Base-by-base conservation (phyloP, 345 rosid genomes). In the Acer campestre region DNA sequence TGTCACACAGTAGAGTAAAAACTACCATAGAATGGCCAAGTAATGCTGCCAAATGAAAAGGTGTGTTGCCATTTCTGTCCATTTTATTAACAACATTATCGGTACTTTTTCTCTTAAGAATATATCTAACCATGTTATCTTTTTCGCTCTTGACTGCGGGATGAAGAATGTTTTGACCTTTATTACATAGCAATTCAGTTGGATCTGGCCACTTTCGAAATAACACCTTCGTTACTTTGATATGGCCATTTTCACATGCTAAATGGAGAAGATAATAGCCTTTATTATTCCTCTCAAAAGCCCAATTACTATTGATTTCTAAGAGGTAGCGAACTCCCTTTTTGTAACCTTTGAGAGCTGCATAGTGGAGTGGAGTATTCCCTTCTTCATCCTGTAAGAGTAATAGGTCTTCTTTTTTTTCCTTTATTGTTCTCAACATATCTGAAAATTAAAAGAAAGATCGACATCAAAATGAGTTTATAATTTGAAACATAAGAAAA, bases 11-110 rank as follows among this genome's bases (percentile, higher is more conserved):
- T 0, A 84, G 80, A 65, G 59, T 40, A 10, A 71, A 51, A 10
- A 78, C 77, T 64, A 79, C 73, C 61, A 22, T 35, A 27, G 73
- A 74, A 66, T 81, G 79, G 31, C 67, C 61, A 20, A 58, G 8
- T 46, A 49, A 44, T 0, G 82, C 81, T n/a, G 86, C 86, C 77
- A 83, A 62, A 77, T 83, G 86, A 27, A 73, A 51, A 7, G 86
- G 79, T 3, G 83, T 83, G 69, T 83, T 83, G 62, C 83, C 86
- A 58, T 83, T 79, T n/a, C 65, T 17, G 0, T 83, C 83, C 11
- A 68, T 62, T 10, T 77, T 79, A 0, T 80, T 83, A 44, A 80
- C 68, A 13, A 80, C 74, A 9, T 74, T 67, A 58, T 29, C 64
- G 4, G 77, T 71, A 62, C 44, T 10, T 1, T 58, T 69, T 17